Evolutionary conservation across 495 filamentous ascomycete species (phyloP).

Genomic region (Trichoderma gamsii): DNA sequence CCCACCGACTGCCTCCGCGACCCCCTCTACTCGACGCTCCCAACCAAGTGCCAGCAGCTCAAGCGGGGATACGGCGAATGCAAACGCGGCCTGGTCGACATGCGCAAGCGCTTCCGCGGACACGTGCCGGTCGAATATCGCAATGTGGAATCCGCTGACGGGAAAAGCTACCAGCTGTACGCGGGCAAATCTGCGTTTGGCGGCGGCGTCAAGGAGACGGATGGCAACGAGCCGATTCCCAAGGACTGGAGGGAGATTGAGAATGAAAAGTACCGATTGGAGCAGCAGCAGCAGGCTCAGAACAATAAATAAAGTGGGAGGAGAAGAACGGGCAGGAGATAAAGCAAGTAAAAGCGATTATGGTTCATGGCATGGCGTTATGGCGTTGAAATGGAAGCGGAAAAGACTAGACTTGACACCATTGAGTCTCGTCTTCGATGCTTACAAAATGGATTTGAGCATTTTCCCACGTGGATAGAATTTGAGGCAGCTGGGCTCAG

Average conservation of each 20-base stretch:
- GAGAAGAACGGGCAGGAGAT: not conserved
- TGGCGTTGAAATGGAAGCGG: not conserved
- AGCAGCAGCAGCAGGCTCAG: constrained; percentile 19
- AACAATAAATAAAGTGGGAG: not conserved
- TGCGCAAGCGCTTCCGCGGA: constrained; percentile 98
- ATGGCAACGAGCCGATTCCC: constrained; percentile 45
- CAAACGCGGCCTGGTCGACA: constrained; percentile 94
- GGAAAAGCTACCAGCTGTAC: constrained; percentile 64
- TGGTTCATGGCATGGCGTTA: constrained; percentile 9
- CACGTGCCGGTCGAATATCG: constrained; percentile 72
- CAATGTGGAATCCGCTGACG: constrained; percentile 54
- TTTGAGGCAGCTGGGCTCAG: not conserved
- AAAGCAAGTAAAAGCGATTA: not conserved
- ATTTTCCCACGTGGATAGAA: not conserved
- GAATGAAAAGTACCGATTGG: constrained; percentile 45
- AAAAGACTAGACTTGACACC: not conserved
- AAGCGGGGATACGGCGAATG: constrained; percentile 89
- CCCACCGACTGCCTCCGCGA: constrained; percentile 81
- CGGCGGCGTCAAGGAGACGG: constrained; percentile 42
- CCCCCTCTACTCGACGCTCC: constrained; percentile 70
- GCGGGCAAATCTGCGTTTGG: constrained; percentile 68
- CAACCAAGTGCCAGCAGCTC: constrained; percentile 84
- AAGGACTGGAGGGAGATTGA: constrained; percentile 51
- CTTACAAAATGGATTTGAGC: not conserved
- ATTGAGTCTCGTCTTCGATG: not conserved